Percentiles rank a stretch among this genome's conserved stretches.
Conservation (phyloP, 768 basidiomycete genomes). For the Pleurotus cornucopiae region DNA sequence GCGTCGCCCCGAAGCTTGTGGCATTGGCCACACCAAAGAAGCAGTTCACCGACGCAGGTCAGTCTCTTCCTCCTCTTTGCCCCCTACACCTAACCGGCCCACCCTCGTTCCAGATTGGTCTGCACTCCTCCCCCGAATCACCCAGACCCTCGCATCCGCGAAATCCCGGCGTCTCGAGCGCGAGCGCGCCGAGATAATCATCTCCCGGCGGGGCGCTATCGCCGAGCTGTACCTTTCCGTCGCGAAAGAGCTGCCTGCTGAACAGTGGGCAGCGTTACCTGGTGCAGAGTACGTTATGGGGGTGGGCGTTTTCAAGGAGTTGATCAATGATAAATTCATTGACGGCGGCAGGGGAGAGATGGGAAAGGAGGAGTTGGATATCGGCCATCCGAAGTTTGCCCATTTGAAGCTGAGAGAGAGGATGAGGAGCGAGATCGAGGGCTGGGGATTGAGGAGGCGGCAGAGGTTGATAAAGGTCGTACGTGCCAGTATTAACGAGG, state of each 20-base stretch:
- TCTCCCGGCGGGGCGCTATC: not conserved
- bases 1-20: not conserved
- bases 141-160: not conserved
- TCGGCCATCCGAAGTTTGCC: not conserved
- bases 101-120: not conserved
- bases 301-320: not conserved
- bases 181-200: not conserved
- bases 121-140: not conserved
- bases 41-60: not conserved
- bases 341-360: too few species aligned
- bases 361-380: too few species aligned
- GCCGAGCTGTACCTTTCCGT: not conserved
- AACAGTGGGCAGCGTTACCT: not conserved
- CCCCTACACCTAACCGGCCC: too few species aligned
- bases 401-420: not conserved
- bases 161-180: not conserved
- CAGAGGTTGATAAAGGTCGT: not conserved
- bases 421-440: not conserved
- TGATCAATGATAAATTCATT: not conserved
- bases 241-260: not conserved
- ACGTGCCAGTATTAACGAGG: not conserved
- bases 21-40: not conserved
- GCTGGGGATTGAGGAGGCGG: not conserved
- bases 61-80: not conserved
- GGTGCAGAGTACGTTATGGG: not conserved